These are phyloP conservation scores for Huiozyma sinensis DNA, from an alignment of 805 yeast genomes.

Conservation along the genomic window DNA sequence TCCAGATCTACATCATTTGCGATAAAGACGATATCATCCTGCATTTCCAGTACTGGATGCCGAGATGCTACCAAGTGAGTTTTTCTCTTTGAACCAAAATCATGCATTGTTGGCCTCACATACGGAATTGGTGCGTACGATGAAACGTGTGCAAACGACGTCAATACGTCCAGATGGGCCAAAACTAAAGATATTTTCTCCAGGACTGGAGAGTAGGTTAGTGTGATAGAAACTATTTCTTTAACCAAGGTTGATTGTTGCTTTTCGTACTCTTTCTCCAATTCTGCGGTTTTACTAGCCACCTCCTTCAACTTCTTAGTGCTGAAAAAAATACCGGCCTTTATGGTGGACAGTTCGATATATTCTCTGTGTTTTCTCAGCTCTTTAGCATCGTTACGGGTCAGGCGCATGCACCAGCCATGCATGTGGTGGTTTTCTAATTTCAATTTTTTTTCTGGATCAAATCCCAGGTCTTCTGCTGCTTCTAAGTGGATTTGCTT, in stretches of 20 bases:
- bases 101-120: slow-evolving; percentile 59
- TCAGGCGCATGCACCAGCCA: slow-evolving; percentile 92
- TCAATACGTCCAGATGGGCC: slow-evolving; percentile 73
- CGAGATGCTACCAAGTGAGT: slow-evolving; percentile 64
- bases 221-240: slow-evolving; percentile 71
- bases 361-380: slow-evolving; percentile 50
- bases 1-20: slow-evolving; percentile 75
- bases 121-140: slow-evolving; percentile 77
- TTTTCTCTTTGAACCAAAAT: slow-evolving; percentile 37
- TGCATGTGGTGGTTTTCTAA: slow-evolving; percentile 78
- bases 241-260: slow-evolving; percentile 71
- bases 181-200: slow-evolving; percentile 53
- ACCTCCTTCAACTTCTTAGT: slow-evolving; percentile 52
- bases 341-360: slow-evolving; percentile 78
- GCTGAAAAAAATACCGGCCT: slow-evolving; percentile 91
- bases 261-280: slow-evolving; percentile 56
- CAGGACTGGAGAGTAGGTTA: slow-evolving; percentile 73
- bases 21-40: slow-evolving; percentile 82
- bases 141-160: slow-evolving; percentile 75
- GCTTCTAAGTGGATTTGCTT: slow-evolving; percentile 48
- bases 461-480: slow-evolving; percentile 69
- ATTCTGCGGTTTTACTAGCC: slow-evolving; percentile 45
- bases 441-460: slow-evolving; percentile 79
- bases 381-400: slow-evolving; percentile 79
- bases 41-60: slow-evolving; percentile 91